Evolutionary conservation across 2,329 filamentous ascomycete species (phyloP), one percentile per base, ranked within the genome.

Genomic region (Sporothrix schenckii): DNA sequence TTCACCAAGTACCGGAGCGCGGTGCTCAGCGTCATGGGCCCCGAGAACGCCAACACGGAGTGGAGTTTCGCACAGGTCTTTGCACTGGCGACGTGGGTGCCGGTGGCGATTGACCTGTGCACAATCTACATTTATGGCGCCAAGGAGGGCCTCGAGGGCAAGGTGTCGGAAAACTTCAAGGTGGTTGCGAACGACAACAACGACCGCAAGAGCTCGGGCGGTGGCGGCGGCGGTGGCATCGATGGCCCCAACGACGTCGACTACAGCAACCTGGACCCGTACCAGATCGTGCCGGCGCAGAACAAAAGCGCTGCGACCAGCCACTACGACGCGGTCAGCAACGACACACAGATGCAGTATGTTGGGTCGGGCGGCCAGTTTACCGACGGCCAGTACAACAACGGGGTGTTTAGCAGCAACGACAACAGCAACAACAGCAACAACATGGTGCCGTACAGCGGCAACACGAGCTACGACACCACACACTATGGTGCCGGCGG

Each of bases 11-110:
- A 78, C 69, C 71, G 77, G 10, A 50, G 63, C 39, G 56, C 53
- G 3, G 70, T 76, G 5, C 65, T 73, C 24, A 11, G 68, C 1
- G 19, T 47, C 0, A 72, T 76, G 16, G 73, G 73, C 16, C 47
- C 66, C 11, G 53, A 72, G 9, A 74, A 77, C 63, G 67, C 73
- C 41, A 73, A 77, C 39, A 16, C 5, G 4, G 11, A 72, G 27
- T 79, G 78, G 77, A 77, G 75, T 4, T 79, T 79, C 63, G 75
- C 77, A 0, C 77, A 79, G 71, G 76, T 78, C 3, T 70, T 79
- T 3, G 73, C 77, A 0, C 66, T 79, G 21, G 75, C 76, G 4
- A 76, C 76, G 0, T 79, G 78, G 77, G 72, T 75, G 10, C 76
- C 78, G 0, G 74, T 78, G 1, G 41, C 74, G 0, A 74, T 78